Evolutionary conservation across 495 filamentous ascomycete genomes (phyloP).

Genomic region (Trichoderma erinaceum): DNA sequence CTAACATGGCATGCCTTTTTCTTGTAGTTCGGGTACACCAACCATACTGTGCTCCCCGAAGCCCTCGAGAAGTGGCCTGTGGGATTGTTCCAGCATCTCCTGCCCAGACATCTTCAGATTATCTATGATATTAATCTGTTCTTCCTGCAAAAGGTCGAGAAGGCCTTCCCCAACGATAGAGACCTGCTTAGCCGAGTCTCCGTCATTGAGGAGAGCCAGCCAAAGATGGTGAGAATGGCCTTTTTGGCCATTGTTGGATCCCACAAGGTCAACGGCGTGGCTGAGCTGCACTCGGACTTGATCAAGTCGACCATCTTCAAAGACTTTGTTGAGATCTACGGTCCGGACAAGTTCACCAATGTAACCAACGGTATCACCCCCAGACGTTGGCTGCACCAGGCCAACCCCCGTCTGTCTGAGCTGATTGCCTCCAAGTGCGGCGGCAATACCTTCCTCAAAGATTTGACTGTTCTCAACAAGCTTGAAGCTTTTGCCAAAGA

Average conservation of each 20-base stretch:
- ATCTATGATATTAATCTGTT: conserved; percentile 97
- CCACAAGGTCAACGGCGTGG: conserved; percentile 98
- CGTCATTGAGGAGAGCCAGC: conserved; percentile 92
- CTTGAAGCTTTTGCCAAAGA: conserved; percentile 77
- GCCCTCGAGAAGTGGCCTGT: conserved; percentile 99
- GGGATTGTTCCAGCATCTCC: conserved; percentile 80
- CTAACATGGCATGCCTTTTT: conserved; percentile 18
- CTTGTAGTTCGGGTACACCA: conserved; percentile 82
- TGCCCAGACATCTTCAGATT: conserved; percentile 92
- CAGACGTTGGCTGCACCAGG: conserved; percentile 92
- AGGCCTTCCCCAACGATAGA: conserved; percentile 79
- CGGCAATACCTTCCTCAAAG: conserved; percentile 75
- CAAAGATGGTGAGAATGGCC: conserved; percentile 98
- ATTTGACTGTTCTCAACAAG: conserved; percentile 76
- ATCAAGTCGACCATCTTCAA: conserved; percentile 99
- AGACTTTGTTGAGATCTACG: conserved; percentile 91
- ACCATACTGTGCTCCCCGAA: conserved; percentile 95
- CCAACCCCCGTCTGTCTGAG: conserved; percentile 87
- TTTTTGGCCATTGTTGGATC: conserved; percentile 92
- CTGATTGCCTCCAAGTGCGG: conserved; percentile 86
- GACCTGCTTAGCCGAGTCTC: conserved; percentile 81
- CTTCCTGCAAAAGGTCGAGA: conserved; percentile 87
- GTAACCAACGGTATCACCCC: conserved; percentile 98
- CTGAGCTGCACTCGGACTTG: conserved; percentile 92
- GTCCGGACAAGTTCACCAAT: conserved; percentile 94